Conservation (phyloP, 441 rosid genomes). For the Adansonia madagascariensis region DNA sequence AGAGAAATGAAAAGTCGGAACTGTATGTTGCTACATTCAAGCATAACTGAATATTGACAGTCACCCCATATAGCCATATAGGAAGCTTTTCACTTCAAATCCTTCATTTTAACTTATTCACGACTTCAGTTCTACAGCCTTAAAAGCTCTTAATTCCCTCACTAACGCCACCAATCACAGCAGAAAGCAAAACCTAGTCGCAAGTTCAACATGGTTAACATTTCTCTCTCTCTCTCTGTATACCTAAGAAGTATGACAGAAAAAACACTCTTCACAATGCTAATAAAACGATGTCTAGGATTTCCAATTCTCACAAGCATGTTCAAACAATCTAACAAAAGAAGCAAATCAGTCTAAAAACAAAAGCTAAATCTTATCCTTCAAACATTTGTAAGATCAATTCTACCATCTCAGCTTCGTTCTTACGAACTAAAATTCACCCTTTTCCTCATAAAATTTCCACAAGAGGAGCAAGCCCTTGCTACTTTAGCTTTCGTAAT, state of each 20-base stretch:
- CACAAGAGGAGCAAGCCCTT: neutral
- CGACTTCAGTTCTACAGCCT: neutral
- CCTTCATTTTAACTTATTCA: neutral
- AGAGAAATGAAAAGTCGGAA: no score
- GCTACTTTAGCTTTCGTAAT: conserved; percentile 6
- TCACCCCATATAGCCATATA: neutral
- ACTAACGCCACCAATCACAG: neutral
- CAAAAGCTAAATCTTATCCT: neutral
- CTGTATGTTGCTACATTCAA: neutral
- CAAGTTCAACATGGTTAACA: neutral
- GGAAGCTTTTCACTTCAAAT: neutral
- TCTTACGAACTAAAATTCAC: neutral
- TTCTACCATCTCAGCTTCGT: neutral
- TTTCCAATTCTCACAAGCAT: neutral
- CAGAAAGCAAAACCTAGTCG: conserved; percentile 7
- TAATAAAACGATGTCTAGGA: neutral
- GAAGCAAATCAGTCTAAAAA: neutral
- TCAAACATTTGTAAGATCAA: neutral
- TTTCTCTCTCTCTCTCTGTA: neutral
- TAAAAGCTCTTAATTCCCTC: neutral
- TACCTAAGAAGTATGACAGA: neutral
- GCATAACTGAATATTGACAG: neutral
- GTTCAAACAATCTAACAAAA: neutral
- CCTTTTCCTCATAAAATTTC: neutral
- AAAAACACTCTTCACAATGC: neutral